These are phyloP conservation scores for Ophiostoma tasmaniense DNA, from an alignment of 2,329 filamentous ascomycete species.

Conservation along the genomic window DNA sequence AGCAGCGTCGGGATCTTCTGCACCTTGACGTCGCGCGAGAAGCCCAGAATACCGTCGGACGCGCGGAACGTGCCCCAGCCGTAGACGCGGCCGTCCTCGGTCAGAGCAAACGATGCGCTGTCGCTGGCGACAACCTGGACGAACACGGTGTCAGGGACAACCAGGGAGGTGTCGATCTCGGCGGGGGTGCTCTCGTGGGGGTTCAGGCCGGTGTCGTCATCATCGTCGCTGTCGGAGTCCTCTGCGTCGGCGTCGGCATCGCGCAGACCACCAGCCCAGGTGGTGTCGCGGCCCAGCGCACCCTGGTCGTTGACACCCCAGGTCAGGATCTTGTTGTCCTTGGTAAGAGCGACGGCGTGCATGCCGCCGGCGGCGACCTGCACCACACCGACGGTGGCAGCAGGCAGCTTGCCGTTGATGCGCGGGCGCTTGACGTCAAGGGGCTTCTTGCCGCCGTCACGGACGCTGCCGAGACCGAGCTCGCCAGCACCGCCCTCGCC, in stretches of 20 bases:
- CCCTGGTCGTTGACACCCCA: slow-evolving; percentile 87
- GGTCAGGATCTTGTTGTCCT: slow-evolving; percentile 72
- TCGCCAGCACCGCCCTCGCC: slow-evolving; percentile 75
- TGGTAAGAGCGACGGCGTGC: slow-evolving; percentile 69
- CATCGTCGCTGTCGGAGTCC: slow-evolving; percentile 26
- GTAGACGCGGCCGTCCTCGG: slow-evolving; percentile 65
- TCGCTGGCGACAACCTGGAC: slow-evolving; percentile 64
- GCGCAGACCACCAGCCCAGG: slow-evolving; percentile 49
- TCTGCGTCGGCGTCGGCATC: slow-evolving; percentile 45
- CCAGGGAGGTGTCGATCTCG: slow-evolving; percentile 41
- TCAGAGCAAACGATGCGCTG: slow-evolving; percentile 67
- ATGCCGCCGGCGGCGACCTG: slow-evolving; percentile 73
- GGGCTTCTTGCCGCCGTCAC: slow-evolving; percentile 48
- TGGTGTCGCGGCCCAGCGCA: slow-evolving; percentile 66
- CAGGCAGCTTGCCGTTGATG: slow-evolving; percentile 52
- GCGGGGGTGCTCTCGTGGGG: slow-evolving; percentile 53
- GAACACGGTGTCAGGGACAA: slow-evolving; percentile 27
- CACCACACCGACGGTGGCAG: slow-evolving; percentile 56
- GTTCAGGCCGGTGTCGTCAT: slow-evolving; percentile 44
- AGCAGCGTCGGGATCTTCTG: slow-evolving; percentile 48
- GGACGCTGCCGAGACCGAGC: slow-evolving; percentile 66
- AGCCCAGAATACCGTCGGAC: slow-evolving; percentile 40
- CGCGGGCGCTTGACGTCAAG: slow-evolving; percentile 70
- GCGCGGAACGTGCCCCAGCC: slow-evolving; percentile 77
- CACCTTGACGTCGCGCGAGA: slow-evolving; percentile 25